A percentile compares a stretch with the other conserved stretches of the same genome.
Evolutionary conservation across 805 yeast genomes (phyloP).

Genomic region (Lipomyces starkeyi): DNA sequence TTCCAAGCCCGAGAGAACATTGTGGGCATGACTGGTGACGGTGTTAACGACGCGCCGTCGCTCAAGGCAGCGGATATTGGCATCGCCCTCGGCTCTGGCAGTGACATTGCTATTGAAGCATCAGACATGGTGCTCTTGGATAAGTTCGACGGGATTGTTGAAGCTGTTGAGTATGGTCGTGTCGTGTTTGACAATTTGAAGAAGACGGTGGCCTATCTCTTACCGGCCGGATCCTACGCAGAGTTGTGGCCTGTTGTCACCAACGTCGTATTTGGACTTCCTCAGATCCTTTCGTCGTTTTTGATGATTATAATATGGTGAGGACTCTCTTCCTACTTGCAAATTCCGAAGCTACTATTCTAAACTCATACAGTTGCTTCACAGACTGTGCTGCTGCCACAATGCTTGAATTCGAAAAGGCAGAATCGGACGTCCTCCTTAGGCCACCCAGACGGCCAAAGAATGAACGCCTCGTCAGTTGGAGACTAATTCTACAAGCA

Average conservation of each 20-base stretch:
- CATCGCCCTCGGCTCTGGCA: conserved; percentile 72
- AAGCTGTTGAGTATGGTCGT: conserved; percentile 90
- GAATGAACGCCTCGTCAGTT: conserved; percentile 52
- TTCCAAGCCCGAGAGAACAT: conserved; percentile 47
- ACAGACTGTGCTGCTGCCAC: conserved; percentile 40
- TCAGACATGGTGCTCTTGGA: conserved; percentile 66
- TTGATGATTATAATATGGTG: conserved; percentile 57
- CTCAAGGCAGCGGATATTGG: conserved; percentile 76
- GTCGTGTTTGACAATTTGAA: conserved; percentile 57
- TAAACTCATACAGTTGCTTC: conserved; percentile 42
- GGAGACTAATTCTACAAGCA: conserved; percentile 51
- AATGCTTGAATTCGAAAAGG: conserved; percentile 50
- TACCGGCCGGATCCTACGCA: conserved; percentile 60
- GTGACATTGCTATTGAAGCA: conserved; percentile 70
- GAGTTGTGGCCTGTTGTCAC: conserved; percentile 59
- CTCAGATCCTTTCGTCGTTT: conserved; percentile 57
- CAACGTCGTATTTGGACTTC: conserved; percentile 57
- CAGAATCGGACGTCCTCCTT: conserved; percentile 46
- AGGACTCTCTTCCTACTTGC: background rate
- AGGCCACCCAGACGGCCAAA: conserved; percentile 53
- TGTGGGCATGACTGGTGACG: conserved; percentile 58
- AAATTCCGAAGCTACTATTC: background rate
- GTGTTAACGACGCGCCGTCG: conserved; percentile 83
- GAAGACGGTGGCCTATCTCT: conserved; percentile 54
- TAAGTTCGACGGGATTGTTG: conserved; percentile 75